These are phyloP conservation scores for Xylariaceae sp. DNA, from an alignment of 2,329 filamentous ascomycete species.

Conservation along the genomic window DNA sequence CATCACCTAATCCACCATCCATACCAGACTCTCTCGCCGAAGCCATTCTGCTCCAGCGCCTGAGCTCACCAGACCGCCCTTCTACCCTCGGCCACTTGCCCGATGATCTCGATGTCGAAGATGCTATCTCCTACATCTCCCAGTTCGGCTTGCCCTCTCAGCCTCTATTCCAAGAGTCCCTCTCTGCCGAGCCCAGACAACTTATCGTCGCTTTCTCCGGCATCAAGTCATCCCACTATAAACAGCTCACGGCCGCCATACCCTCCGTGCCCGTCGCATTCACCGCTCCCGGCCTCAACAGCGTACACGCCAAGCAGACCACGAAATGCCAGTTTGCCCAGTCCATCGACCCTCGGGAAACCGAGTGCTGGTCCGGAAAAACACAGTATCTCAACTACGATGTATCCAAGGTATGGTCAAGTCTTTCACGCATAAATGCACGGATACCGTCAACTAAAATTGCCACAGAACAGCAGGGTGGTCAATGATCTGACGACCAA, in stretches of 20 bases:
- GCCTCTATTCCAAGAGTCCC: conserved; percentile 45
- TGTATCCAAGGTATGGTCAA: conserved; percentile 21
- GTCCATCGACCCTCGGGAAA: conserved; percentile 21
- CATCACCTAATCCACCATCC: conserved; percentile 34
- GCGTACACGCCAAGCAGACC: conserved; percentile 40
- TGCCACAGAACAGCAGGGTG: conserved; percentile 36
- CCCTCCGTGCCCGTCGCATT: conserved; percentile 44
- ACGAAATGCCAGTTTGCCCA: conserved; percentile 32
- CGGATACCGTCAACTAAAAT: conserved; percentile 19
- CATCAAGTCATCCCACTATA: conserved; percentile 41
- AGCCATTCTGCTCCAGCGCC: conserved; percentile 56
- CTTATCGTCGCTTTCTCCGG: conserved; percentile 59
- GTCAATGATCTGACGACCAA: conserved; percentile 42
- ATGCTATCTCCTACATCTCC: conserved; percentile 54
- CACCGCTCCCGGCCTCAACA: conserved; percentile 41
- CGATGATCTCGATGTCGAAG: conserved; percentile 40
- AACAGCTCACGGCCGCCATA: conserved; percentile 40
- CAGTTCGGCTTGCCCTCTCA: conserved; percentile 52
- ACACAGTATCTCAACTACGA: conserved; percentile 32
- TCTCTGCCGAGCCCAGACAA: conserved; percentile 42
- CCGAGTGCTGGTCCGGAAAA: conserved; percentile 28
- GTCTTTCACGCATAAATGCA: background rate
- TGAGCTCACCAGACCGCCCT: conserved; percentile 45
- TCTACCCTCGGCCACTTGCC: conserved; percentile 46
- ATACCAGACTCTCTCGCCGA: conserved; percentile 52